Percentiles rank a stretch among this genome's conserved stretches.
Evolutionary conservation across 345 rosid genomes (phyloP).

Genomic region (Pseudoturritis turrita): DNA sequence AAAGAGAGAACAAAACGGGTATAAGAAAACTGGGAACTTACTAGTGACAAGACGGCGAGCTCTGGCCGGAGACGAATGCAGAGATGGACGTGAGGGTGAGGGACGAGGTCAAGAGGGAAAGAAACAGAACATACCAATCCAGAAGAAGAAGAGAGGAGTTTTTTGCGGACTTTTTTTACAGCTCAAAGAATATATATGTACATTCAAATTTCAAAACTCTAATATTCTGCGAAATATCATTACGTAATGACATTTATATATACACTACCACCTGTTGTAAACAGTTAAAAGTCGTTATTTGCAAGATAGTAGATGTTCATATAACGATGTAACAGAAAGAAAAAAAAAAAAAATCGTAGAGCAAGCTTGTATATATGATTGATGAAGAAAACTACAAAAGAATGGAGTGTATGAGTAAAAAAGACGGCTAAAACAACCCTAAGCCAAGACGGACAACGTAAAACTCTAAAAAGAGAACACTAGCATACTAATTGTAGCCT

Average conservation of each 20-base stretch:
- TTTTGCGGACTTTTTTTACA: background rate
- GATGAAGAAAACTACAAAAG: slow-evolving; percentile 24
- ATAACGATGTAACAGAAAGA: background rate
- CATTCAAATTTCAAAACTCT: background rate
- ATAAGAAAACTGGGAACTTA: too few relatives aligned
- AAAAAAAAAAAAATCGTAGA: background rate
- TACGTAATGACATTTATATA: background rate
- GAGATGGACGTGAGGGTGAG: background rate
- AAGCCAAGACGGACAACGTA: slow-evolving; percentile 18
- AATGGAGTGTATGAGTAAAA: slow-evolving; percentile 15
- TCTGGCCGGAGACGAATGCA: background rate
- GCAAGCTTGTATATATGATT: slow-evolving; percentile 27
- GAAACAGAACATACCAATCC: background rate
- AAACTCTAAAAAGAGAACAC: slow-evolving; percentile 17
- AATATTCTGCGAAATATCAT: background rate
- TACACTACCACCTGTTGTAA: background rate
- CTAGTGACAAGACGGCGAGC: background rate
- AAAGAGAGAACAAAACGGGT: too few relatives aligned
- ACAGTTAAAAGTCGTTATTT: background rate
- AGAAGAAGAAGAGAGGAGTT: too few relatives aligned
- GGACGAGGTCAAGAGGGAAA: background rate
- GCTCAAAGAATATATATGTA: background rate
- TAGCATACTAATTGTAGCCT: slow-evolving; percentile 17
- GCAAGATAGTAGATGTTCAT: background rate
- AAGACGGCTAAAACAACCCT: slow-evolving; percentile 18